A percentile compares a stretch with the other conserved stretches of the same genome.
These are phyloP conservation scores for Striga asiatica DNA, from an alignment of 257 asterid genomes.

Conservation along the genomic window DNA sequence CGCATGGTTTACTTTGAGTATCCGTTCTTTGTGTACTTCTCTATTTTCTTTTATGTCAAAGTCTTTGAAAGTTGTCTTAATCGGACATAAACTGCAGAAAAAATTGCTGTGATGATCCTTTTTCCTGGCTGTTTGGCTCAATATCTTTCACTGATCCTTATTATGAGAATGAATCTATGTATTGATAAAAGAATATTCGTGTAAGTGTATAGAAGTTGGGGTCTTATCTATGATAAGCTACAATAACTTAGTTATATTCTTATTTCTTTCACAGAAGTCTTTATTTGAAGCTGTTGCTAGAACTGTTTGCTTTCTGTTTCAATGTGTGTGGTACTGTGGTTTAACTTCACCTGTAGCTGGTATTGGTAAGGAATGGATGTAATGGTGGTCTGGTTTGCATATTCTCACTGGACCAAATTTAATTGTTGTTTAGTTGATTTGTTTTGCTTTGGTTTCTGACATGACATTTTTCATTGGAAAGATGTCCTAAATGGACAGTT, in stretches of 20 bases:
- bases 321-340: not conserved
- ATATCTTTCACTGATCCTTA: not conserved
- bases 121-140: not conserved
- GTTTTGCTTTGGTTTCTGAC: constrained; percentile 1
- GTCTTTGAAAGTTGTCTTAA: not conserved
- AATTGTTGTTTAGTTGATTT: constrained; percentile 12
- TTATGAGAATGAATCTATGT: constrained; percentile 8
- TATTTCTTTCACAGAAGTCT: not conserved
- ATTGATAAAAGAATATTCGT: constrained; percentile 9
- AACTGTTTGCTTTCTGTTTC: constrained; percentile 1
- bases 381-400: constrained; percentile 1
- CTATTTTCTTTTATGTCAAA: constrained; percentile 4
- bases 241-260: not conserved
- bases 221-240: constrained; percentile 14
- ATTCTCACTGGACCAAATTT: not conserved
- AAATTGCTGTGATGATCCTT: not conserved
- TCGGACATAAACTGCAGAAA: not conserved
- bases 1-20: constrained; percentile 6
- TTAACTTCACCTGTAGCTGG: not conserved
- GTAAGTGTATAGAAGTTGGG: constrained; percentile 10
- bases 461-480: not conserved
- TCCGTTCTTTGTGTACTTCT: constrained; percentile 1
- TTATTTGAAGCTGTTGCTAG: constrained; percentile 11
- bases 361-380: not conserved
- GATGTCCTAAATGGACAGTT: not conserved